Percentiles rank a stretch among this genome's conserved stretches.
Conservation (phyloP, 176 grass and related monocot species). For the Canna indica region DNA sequence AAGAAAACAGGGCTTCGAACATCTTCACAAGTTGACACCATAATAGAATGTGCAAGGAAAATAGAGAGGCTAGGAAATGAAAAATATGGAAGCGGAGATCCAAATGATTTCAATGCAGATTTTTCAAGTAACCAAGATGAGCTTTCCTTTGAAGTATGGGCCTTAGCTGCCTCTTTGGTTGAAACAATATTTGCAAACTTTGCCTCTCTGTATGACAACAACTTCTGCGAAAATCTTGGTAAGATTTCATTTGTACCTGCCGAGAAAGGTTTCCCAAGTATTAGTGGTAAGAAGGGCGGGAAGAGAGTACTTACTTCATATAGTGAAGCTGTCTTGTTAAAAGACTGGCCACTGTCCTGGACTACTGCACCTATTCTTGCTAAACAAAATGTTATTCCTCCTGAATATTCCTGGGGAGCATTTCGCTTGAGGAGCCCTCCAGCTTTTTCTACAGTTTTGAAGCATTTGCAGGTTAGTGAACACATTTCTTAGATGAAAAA, state of each 20-base stretch:
- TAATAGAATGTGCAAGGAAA: constrained; percentile 75
- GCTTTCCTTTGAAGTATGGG: constrained; percentile 75
- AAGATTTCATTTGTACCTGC: constrained; percentile 88
- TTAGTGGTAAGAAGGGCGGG: constrained; percentile 94
- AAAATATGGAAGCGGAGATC: constrained; percentile 35
- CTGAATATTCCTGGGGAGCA: constrained; percentile 90
- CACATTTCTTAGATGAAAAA: constrained; percentile 10
- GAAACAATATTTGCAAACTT: constrained; percentile 80
- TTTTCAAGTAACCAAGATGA: constrained; percentile 56
- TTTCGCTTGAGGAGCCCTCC: constrained; percentile 84
- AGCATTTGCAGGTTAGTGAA: constrained; percentile 63
- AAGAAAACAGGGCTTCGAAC: constrained; percentile 72
- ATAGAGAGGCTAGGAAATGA: constrained; percentile 65
- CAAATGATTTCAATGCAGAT: constrained; percentile 65
- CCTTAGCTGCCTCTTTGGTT: constrained; percentile 70
- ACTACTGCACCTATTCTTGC: constrained; percentile 76
- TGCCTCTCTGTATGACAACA: constrained; percentile 66
- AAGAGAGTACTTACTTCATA: constrained; percentile 80
- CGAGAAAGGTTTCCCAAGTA: constrained; percentile 91
- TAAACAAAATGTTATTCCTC: constrained; percentile 72
- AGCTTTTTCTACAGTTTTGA: constrained; percentile 68
- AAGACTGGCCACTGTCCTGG: constrained; percentile 90
- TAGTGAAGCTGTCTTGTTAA: constrained; percentile 63
- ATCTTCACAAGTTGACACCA: constrained; percentile 69
- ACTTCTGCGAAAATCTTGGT: constrained; percentile 81